Percentiles rank a stretch among this genome's conserved stretches.
Conservation (phyloP, 805 yeast genomes). For the Nakazawaea peltata region DNA sequence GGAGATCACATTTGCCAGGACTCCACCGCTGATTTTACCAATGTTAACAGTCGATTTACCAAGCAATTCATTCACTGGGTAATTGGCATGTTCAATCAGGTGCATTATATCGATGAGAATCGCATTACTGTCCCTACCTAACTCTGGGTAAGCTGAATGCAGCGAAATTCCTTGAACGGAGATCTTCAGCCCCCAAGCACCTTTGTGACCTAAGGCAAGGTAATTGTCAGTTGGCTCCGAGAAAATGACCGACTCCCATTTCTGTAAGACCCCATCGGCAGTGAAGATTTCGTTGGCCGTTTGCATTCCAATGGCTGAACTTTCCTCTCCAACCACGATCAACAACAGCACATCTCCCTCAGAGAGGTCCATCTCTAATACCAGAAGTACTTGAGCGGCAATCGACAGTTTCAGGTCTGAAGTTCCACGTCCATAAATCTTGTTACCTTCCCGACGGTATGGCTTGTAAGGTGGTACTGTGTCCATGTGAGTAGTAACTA, state of each 20-base stretch:
- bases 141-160: constrained; percentile 65
- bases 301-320: constrained; percentile 58
- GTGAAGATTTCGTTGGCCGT: constrained; percentile 30
- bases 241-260: constrained; percentile 57
- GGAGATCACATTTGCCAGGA: constrained; percentile 60
- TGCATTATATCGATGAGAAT: constrained; percentile 43
- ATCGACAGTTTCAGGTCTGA: constrained; percentile 65
- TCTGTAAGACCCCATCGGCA: constrained; percentile 5
- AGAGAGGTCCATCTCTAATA: constrained; percentile 30
- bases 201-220: constrained; percentile 67
- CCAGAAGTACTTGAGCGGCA: constrained; percentile 51
- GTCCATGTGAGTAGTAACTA: constrained; percentile 62
- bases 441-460: constrained; percentile 33
- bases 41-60: constrained; percentile 58
- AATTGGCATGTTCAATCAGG: constrained; percentile 31
- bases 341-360: constrained; percentile 52
- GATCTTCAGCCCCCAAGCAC: constrained; percentile 34
- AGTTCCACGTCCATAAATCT: constrained; percentile 60
- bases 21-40: constrained; percentile 51
- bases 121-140: constrained; percentile 55
- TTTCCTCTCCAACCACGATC: constrained; percentile 67
- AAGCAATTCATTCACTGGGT: constrained; percentile 42
- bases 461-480: constrained; percentile 62
- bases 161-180: constrained; percentile 45
- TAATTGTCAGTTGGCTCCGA: constrained; percentile 73